Conservation (phyloP, 2,329 filamentous ascomycete species). For the Xylariaceae sp. region DNA sequence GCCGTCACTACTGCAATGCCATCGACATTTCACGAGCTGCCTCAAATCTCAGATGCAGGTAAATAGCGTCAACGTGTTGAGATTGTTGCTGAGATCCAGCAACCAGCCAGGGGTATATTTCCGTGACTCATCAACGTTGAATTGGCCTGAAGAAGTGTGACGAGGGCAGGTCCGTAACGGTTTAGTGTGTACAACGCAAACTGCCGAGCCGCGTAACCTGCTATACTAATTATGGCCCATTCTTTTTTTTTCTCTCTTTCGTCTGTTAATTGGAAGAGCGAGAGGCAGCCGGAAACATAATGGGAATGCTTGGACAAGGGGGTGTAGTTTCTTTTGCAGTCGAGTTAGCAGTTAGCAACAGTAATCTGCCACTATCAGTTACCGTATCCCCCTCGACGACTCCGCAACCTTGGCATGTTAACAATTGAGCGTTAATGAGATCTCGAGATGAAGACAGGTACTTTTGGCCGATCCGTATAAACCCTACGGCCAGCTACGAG, state of each 20-base stretch:
- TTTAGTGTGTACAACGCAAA: constrained; percentile 10
- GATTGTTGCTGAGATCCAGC: background rate
- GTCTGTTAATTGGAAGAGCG: no score
- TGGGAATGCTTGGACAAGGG: no score
- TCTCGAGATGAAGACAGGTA: background rate
- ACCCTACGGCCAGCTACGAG: no score
- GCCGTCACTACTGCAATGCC: no score
- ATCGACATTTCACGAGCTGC: no score
- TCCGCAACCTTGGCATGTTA: background rate
- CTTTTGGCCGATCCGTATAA: no score
- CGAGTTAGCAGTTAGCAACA: no score
- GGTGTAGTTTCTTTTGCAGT: no score
- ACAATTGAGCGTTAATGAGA: background rate
- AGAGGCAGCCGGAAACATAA: no score
- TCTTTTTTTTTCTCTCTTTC: background rate
- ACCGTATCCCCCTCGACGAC: no score
- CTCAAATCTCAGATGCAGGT: background rate
- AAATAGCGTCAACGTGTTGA: background rate
- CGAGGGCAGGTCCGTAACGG: background rate
- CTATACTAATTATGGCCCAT: constrained; percentile 12
- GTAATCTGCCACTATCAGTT: no score
- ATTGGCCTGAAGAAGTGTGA: constrained; percentile 11
- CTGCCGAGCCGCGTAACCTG: background rate
- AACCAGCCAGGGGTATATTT: background rate
- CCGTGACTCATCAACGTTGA: constrained; percentile 16